Percentiles rank a stretch among this genome's conserved stretches.
Evolutionary conservation across 2,329 filamentous ascomycete species (phyloP).

Genomic region (Chrysoporthe austroafricana): DNA sequence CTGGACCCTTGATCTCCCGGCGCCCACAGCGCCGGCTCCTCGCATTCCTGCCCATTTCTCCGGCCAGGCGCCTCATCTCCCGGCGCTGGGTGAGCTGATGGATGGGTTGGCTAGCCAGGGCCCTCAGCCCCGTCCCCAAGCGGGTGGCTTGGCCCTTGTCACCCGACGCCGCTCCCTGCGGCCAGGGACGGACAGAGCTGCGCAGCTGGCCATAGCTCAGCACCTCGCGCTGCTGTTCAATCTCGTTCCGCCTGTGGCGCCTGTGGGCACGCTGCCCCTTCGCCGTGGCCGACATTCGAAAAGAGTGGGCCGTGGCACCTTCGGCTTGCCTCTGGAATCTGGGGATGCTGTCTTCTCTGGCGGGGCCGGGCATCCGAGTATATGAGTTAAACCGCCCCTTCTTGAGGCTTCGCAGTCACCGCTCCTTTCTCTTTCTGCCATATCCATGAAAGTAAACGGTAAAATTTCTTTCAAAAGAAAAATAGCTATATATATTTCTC

Average conservation of each 20-base stretch:
- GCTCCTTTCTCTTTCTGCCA: slow-evolving; percentile 12
- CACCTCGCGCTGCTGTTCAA: slow-evolving; percentile 3
- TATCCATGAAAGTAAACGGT: neutral
- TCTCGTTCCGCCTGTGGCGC: slow-evolving; percentile 16
- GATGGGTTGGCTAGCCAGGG: neutral
- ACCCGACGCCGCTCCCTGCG: slow-evolving; percentile 14
- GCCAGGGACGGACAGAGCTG: neutral
- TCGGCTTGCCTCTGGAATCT: slow-evolving; percentile 11
- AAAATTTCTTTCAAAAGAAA: too few relatives aligned
- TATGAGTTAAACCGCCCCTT: slow-evolving; percentile 14
- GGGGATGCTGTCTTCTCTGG: slow-evolving; percentile 17
- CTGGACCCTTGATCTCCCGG: slow-evolving; percentile 21
- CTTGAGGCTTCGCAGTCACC: slow-evolving; percentile 19
- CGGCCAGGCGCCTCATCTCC: slow-evolving; percentile 11
- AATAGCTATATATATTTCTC: slow-evolving; percentile 4
- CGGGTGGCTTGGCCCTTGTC: slow-evolving; percentile 18
- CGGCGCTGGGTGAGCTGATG: slow-evolving; percentile 9
- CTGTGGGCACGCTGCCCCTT: slow-evolving; percentile 14
- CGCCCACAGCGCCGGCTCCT: slow-evolving; percentile 19
- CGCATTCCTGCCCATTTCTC: slow-evolving; percentile 7
- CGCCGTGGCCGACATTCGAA: slow-evolving; percentile 19
- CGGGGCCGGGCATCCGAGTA: slow-evolving; percentile 6
- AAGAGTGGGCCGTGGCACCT: slow-evolving; percentile 25
- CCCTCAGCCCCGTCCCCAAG: slow-evolving; percentile 14
- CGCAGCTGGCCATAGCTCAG: slow-evolving; percentile 11